Percentiles rank a stretch among this genome's conserved stretches.
Conservation (phyloP, 305 asterid species). For the Fraxinus velutina region DNA sequence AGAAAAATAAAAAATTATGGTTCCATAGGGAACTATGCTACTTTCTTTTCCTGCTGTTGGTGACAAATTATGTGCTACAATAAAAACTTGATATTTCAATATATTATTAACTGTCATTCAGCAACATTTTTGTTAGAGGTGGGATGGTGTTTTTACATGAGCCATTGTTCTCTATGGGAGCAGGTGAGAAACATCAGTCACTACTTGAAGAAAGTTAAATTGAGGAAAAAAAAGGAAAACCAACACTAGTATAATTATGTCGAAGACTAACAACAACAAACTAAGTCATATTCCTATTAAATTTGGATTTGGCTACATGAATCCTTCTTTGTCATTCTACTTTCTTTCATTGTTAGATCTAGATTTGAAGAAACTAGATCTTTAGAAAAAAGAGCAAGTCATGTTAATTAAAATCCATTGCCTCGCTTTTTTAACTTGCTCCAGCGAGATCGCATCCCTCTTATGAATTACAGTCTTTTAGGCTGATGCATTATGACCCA, state of each 20-base stretch:
- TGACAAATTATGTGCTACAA: neutral
- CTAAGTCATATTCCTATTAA: neutral
- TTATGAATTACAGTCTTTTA: neutral
- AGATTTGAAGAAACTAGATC: neutral
- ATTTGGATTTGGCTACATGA: neutral
- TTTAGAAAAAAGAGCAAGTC: neutral
- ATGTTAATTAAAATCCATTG: neutral
- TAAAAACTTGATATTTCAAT: neutral
- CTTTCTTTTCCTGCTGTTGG: neutral
- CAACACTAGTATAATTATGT: neutral
- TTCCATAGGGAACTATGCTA: neutral
- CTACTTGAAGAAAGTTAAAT: neutral
- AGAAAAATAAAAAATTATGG: neutral
- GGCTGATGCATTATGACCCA: neutral
- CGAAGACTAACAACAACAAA: neutral
- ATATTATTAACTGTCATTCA: neutral
- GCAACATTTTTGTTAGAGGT: neutral
- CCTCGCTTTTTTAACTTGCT: neutral
- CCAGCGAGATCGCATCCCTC: neutral
- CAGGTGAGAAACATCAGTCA: neutral
- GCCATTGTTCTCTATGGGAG: neutral
- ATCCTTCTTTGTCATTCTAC: neutral
- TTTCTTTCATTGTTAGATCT: neutral
- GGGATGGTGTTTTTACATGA: neutral
- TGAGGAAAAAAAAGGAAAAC: neutral